Evolutionary conservation across 768 basidiomycete species (phyloP), one percentile per base, ranked within the genome.

Genomic region (Tulasnella sp.): DNA sequence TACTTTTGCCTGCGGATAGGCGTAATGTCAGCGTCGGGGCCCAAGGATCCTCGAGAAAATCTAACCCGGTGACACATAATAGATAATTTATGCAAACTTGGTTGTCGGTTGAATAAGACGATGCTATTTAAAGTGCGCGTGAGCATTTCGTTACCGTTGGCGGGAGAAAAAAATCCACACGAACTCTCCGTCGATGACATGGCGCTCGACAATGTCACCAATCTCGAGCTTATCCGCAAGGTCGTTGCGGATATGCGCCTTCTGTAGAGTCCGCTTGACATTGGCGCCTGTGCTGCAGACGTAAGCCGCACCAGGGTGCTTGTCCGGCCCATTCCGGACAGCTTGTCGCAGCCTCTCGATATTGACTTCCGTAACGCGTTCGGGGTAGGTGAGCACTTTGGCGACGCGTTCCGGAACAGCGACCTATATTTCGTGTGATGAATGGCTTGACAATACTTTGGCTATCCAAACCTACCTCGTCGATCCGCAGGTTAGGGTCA

Each of bases 401-500:
- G 97, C 95, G 16, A 99, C 95, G 69, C 96, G 93, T 85, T 97
- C 94, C 0, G 98, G 98, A 0, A 99, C 94, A 24, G 98, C 98
- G 14, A 99, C 88, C 87, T 87, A 24, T 48, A 11, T 18, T 73
- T 22, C 16, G 41, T n/a, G 16, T 18, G 3, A 44, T 48, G n/a
- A 79, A 28, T 24, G 0, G 1, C 18, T 40, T 41, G 31, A 6
- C 3, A 48, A 42, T 42, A 79, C 31, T 6, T 31, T 20, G 1
- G 2, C 48, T 22, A 20, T 37, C 64, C 34, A 72, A 28, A 80
- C 84, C 76, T 58, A 87, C 96, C 87, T 99, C 97, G 85, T 99
- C 98, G 84, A 99, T 98, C 76, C 96, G 93, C 82, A 99, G 87
- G 85, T 99, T 99, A n/a, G 98, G 98, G 86, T 99, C 98, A 0